phyloP scores from a whole-genome alignment of 352 stramenopile species.

The Pythium graminicola region DNA sequence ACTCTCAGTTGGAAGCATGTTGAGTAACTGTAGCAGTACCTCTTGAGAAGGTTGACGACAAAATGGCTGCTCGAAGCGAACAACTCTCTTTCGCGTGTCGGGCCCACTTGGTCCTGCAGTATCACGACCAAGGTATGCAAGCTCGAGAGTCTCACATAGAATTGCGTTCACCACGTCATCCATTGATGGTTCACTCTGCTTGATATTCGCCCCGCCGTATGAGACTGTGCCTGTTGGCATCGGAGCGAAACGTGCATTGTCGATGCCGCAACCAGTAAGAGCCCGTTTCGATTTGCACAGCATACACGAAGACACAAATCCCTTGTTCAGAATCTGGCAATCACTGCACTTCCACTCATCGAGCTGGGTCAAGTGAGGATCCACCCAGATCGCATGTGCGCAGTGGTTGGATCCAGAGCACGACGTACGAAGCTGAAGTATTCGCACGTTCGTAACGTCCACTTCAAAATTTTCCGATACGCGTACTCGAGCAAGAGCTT shows the following conservation, averaged over 20 bases:
- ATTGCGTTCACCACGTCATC: conserved; percentile 20
- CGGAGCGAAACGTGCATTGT: not conserved
- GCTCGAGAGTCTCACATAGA: conserved; percentile 21
- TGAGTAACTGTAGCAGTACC: conserved; percentile 43
- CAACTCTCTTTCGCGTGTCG: not conserved
- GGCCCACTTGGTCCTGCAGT: not conserved
- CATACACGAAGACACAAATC: conserved; percentile 33
- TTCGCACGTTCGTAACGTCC: conserved; percentile 47
- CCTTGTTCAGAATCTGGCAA: conserved; percentile 73
- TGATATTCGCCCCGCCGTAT: not conserved
- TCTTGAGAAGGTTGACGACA: conserved; percentile 55
- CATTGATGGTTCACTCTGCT: not conserved
- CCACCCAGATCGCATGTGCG: conserved; percentile 75
- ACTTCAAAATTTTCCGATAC: conserved; percentile 55
- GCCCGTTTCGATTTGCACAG: conserved; percentile 29
- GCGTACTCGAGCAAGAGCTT: conserved; percentile 34
- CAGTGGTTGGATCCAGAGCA: conserved; percentile 74
- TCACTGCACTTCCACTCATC: conserved; percentile 65
- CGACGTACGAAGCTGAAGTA: conserved; percentile 64
- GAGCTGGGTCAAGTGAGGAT: conserved; percentile 56
- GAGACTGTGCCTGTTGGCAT: not conserved
- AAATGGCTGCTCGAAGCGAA: conserved; percentile 74
- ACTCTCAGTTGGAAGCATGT: conserved; percentile 27
- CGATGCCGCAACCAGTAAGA: not conserved
- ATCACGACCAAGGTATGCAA: conserved; percentile 9